phyloP scores from a whole-genome alignment of 805 yeast species.

The Cyberlindnera mrakii region DNA sequence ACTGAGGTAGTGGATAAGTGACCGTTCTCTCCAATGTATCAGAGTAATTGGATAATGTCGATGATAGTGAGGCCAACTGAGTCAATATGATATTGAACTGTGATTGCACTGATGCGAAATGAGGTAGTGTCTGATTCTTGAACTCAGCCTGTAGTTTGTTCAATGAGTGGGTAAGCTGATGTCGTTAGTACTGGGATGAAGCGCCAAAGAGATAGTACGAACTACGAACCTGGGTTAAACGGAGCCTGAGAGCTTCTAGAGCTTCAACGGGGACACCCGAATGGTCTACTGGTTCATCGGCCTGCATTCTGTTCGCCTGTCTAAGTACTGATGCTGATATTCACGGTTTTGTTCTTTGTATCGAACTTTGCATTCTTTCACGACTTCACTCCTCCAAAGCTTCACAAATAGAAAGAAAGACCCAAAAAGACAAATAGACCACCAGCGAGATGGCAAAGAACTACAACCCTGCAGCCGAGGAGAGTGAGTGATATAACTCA shows the following conservation, averaged over 20 bases:
- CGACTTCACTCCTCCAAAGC: too few species aligned
- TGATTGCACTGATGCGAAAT: conserved; percentile 67
- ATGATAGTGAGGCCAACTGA: conserved; percentile 73
- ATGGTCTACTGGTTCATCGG: conserved; percentile 22
- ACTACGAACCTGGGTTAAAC: conserved; percentile 46
- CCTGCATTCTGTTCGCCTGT: conserved; percentile 1
- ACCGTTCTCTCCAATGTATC: conserved; percentile 59
- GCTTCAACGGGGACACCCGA: conserved; percentile 54
- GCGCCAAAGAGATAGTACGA: neutral
- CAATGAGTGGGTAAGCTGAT: conserved; percentile 49
- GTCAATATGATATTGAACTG: conserved; percentile 81
- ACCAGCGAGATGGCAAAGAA: conserved; percentile 7
- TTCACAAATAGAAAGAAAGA: too few species aligned
- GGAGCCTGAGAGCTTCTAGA: conserved; percentile 54
- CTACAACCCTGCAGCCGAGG: conserved; percentile 10
- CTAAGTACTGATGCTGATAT: neutral
- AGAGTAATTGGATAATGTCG: conserved; percentile 56
- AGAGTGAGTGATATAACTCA: conserved; percentile 7
- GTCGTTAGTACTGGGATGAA: neutral
- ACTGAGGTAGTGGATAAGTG: conserved; percentile 76
- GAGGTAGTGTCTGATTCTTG: conserved; percentile 38
- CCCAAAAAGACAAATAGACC: neutral
- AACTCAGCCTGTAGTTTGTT: conserved; percentile 50
- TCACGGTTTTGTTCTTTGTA: neutral
- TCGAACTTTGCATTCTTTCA: neutral